Conservation (phyloP, 805 yeast species). For the Lipomyces oligophaga region DNA sequence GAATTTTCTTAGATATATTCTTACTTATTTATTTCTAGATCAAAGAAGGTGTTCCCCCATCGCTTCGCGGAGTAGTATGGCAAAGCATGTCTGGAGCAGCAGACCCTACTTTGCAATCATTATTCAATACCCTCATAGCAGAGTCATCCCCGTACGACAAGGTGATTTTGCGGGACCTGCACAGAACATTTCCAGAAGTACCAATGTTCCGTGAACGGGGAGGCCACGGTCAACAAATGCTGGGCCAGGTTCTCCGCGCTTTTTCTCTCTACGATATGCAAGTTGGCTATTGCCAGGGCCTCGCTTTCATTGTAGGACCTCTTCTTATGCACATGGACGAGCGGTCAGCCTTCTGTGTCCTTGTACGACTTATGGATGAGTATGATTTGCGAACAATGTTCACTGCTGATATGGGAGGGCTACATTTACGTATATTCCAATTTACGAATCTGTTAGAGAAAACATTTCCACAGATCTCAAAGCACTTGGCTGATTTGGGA, state of each 20-base stretch:
- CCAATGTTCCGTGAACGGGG: constrained; percentile 45
- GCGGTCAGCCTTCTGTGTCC: constrained; percentile 47
- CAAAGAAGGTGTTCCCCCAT: constrained; percentile 37
- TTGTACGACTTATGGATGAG: constrained; percentile 56
- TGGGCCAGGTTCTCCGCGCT: constrained; percentile 56
- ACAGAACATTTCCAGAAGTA: constrained; percentile 57
- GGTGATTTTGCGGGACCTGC: constrained; percentile 54
- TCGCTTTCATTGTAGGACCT: constrained; percentile 60
- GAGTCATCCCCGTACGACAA: constrained; percentile 45
- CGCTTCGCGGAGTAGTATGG: constrained; percentile 40
- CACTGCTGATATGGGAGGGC: constrained; percentile 52
- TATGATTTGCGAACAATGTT: constrained; percentile 54
- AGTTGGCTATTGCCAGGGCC: constrained; percentile 67
- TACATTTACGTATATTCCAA: constrained; percentile 51
- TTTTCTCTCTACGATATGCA: constrained; percentile 61
- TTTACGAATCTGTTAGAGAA: constrained; percentile 45
- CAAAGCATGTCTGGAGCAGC: constrained; percentile 35
- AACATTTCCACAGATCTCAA: constrained; percentile 42
- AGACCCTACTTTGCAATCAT: constrained; percentile 34
- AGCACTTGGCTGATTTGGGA: constrained; percentile 46
- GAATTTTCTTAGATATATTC: neutral
- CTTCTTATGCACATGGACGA: constrained; percentile 46
- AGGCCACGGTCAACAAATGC: constrained; percentile 43
- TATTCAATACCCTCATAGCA: constrained; percentile 41
- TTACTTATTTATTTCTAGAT: constrained; percentile 6